phyloP scores from a whole-genome alignment of 2,329 filamentous ascomycete species.

The Talaromyces amestolkiae region DNA sequence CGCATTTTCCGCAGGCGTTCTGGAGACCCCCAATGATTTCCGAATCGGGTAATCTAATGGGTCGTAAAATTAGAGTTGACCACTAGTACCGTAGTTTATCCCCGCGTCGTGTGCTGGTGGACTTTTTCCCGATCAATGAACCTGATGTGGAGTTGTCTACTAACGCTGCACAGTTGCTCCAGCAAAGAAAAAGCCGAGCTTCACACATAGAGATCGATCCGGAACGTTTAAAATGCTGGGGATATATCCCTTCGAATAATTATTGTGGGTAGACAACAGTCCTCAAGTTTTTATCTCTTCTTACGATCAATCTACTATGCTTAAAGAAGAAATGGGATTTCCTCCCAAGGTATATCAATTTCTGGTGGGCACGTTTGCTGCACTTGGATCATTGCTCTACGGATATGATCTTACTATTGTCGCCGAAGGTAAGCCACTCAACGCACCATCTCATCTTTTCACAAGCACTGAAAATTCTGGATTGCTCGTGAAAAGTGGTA shows the following conservation, averaged over 20 bases:
- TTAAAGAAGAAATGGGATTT: not conserved
- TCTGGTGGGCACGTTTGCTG: conserved; percentile 21
- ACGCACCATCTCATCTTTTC: not conserved
- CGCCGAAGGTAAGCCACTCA: not conserved
- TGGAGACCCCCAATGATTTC: not conserved
- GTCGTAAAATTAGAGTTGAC: not conserved
- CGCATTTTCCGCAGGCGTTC: not conserved
- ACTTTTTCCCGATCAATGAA: not conserved
- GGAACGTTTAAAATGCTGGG: not conserved
- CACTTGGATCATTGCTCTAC: not conserved
- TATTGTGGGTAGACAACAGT: not conserved
- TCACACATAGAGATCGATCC: not conserved
- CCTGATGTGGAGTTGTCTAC: not conserved
- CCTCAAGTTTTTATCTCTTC: not conserved
- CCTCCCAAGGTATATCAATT: conserved; percentile 25
- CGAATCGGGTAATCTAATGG: not conserved
- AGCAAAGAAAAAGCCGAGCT: not conserved
- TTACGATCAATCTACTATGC: not conserved
- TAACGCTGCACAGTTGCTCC: not conserved
- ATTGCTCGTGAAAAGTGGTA: not conserved
- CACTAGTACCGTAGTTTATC: not conserved
- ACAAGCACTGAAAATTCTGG: not conserved
- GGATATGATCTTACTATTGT: conserved; percentile 1
- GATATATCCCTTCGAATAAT: not conserved
- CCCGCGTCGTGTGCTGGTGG: not conserved